These are phyloP conservation scores for Pythium scleroteichum DNA, from an alignment of 352 stramenopile genomes.

Conservation along the genomic window DNA sequence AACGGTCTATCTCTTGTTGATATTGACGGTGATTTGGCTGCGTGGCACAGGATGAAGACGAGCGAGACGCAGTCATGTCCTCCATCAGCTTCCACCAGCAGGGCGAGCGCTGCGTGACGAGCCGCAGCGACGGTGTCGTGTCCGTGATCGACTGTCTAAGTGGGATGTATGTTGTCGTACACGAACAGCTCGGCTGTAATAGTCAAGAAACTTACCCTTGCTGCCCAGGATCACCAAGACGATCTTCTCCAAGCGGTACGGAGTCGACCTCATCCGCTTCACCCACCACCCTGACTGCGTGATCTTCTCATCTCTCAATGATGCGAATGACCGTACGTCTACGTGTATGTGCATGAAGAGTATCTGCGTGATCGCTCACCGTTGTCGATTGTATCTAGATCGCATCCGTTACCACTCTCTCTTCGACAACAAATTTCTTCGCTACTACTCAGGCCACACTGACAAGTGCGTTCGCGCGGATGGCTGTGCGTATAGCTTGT, in stretches of 20 bases:
- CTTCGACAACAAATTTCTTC: constrained; percentile 89
- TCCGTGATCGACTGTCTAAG: constrained; percentile 83
- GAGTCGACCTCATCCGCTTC: constrained; percentile 74
- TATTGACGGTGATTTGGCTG: constrained; percentile 11
- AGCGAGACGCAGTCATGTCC: constrained; percentile 55
- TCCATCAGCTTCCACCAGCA: constrained; percentile 81
- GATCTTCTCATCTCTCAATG: constrained; percentile 82
- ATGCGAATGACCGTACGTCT: constrained; percentile 63
- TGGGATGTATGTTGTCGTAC: constrained; percentile 51
- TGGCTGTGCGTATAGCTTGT: neutral
- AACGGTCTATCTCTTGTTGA: neutral
- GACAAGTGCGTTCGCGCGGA: constrained; percentile 40
- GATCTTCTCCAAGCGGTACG: constrained; percentile 85
- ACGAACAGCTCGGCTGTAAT: neutral
- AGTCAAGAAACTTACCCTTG: neutral
- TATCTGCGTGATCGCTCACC: too few species aligned
- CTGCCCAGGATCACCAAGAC: constrained; percentile 71
- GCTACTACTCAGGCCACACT: constrained; percentile 83
- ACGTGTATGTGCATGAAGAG: neutral
- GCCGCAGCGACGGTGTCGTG: constrained; percentile 75
- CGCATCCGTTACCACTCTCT: constrained; percentile 87
- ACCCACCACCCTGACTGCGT: constrained; percentile 85
- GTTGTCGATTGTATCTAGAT: constrained; percentile 40
- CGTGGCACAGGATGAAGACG: constrained; percentile 55
- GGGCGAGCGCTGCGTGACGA: constrained; percentile 74